Conservation (phyloP, 2,329 filamentous ascomycete species). For the Lachnellula hyalina region DNA sequence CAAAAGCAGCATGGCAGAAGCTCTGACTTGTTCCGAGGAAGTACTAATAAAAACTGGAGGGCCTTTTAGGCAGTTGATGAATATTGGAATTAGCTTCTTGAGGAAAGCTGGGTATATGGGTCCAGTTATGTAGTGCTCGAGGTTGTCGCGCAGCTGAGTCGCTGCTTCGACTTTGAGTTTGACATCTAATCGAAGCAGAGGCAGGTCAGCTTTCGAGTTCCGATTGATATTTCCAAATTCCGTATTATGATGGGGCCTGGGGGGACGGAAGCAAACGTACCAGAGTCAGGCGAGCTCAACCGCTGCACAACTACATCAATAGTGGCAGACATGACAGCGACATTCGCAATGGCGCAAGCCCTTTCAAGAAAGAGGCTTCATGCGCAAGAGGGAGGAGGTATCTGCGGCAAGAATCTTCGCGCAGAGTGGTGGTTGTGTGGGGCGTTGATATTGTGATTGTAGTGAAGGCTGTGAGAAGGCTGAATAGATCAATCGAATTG, state of each 20-base stretch:
- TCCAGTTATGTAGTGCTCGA: slow-evolving; percentile 81
- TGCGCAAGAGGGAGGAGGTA: slow-evolving; percentile 10
- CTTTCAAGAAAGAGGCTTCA: slow-evolving; percentile 21
- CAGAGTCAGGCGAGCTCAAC: slow-evolving; percentile 40
- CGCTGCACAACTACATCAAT: slow-evolving; percentile 58
- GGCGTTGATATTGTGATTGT: not conserved
- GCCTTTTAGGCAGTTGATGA: slow-evolving; percentile 78
- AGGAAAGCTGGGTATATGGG: slow-evolving; percentile 76
- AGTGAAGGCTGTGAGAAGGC: not conserved
- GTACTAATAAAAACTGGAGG: slow-evolving; percentile 87
- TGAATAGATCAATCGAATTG: not conserved
- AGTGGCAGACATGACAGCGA: slow-evolving; percentile 55
- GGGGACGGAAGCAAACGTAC: slow-evolving; percentile 14
- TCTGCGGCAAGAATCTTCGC: not conserved
- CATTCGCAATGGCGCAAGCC: slow-evolving; percentile 33
- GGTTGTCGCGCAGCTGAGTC: slow-evolving; percentile 79
- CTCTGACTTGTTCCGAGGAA: slow-evolving; percentile 76
- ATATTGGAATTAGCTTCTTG: slow-evolving; percentile 81
- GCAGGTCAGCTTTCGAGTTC: slow-evolving; percentile 10
- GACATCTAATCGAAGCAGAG: slow-evolving; percentile 52
- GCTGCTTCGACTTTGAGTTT: slow-evolving; percentile 79
- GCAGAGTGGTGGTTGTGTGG: not conserved
- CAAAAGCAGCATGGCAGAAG: not conserved
- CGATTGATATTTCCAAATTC: not conserved
- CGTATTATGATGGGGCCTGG: not conserved